Base-by-base conservation (phyloP, 2,329 filamentous ascomycete genomes). In the Alternaria arborescens region DNA sequence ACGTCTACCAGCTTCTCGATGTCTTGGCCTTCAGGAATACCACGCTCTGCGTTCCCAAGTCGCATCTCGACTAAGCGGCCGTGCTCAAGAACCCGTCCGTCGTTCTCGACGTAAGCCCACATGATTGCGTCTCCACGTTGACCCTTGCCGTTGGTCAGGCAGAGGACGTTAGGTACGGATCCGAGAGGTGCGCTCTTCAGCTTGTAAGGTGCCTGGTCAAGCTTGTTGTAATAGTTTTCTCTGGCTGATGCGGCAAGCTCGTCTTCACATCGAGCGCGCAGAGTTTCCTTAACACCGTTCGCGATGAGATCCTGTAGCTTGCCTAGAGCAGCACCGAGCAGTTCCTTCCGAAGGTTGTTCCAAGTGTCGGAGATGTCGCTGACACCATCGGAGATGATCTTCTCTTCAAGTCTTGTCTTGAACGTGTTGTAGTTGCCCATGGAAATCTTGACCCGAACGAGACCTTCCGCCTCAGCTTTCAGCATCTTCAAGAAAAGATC, bases 401-500 rank as follows among this genome's bases (percentile, higher is more conserved):
- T 91, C 48, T 87, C 85, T 74, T 93, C 91, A 5, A 99, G 85
- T 54, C 91, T 88, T 52, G 88, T 87, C 59, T 89, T 89, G 82
- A 97, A 94, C 34, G 90, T 86, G 7, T 89, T 87, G 69, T 91
- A 89, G 56, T 91, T 88, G 70, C 92, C 88, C 77, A 98, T 86
- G 14, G 86, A 87, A 18, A 98, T 87, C 68, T 88, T 89, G 55
- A 99, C 92, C 60, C 97, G 92, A 14, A 99, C 86, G 1, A 99
- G 83, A 3, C 94, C 94, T 77, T 99, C 95, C 71, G 95, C 91
- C 78, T 99, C 95, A 2, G 95, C 95, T 77, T 93, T 96, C 78
- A 98, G 88, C 95, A 99, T 99, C 80, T 96, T 94, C 57, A 99
- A 82, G 77, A 95, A 99, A 26, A 97, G 84, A 66, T 97, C 94